These are phyloP conservation scores for Euclidium syriacum DNA, from an alignment of 345 rosid genomes.

Conservation along the genomic window DNA sequence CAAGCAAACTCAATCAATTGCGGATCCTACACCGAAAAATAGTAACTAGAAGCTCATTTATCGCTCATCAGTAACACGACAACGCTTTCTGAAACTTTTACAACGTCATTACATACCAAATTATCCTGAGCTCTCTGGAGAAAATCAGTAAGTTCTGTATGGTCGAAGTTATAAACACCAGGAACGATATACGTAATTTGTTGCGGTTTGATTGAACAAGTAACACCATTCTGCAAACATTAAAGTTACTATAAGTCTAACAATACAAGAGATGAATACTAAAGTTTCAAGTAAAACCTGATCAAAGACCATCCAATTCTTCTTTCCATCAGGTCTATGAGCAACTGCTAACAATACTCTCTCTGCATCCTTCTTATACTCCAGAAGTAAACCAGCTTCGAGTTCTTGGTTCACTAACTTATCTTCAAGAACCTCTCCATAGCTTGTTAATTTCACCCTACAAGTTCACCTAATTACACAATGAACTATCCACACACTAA, in stretches of 20 bases:
- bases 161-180: slow-evolving; percentile 71
- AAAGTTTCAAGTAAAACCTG: slow-evolving; percentile 67
- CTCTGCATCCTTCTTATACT: slow-evolving; percentile 82
- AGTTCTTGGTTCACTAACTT: slow-evolving; percentile 56
- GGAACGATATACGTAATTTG: slow-evolving; percentile 85
- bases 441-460: slow-evolving; percentile 55
- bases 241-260: not conserved
- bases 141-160: slow-evolving; percentile 54
- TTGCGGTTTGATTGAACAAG: slow-evolving; percentile 77
- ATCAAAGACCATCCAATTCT: slow-evolving; percentile 98
- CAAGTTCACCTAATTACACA: slow-evolving; percentile 23
- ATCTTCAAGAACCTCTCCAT: slow-evolving; percentile 65
- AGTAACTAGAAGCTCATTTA: not conserved
- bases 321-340: slow-evolving; percentile 89
- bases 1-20: slow-evolving; percentile 90
- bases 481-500: not conserved
- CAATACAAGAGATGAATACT: too few relatives aligned
- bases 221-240: slow-evolving; percentile 62
- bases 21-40: slow-evolving; percentile 53
- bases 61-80: slow-evolving; percentile 7
- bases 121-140: slow-evolving; percentile 59
- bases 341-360: slow-evolving; percentile 72
- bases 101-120: slow-evolving; percentile 53
- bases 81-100: not conserved
- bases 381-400: slow-evolving; percentile 69